Evolutionary conservation across 2,329 filamentous ascomycete species (phyloP).

Genomic region (Aspergillus luchuensis): DNA sequence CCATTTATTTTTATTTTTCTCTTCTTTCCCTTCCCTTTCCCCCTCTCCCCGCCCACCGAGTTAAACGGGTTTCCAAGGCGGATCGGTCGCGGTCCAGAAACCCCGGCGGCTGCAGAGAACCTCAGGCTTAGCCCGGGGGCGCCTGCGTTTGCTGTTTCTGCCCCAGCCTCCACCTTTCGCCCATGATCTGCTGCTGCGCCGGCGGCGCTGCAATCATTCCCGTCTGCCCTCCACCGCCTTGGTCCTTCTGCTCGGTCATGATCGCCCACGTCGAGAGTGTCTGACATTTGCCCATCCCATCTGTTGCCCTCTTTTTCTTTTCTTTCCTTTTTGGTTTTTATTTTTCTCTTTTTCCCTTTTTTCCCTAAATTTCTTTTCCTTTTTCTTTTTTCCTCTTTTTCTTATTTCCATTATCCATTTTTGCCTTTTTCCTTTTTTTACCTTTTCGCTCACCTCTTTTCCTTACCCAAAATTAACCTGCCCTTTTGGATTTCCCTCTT

Average conservation of each 20-base stretch:
- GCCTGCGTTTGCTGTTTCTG: slow-evolving; percentile 25
- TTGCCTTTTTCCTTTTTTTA: slow-evolving; percentile 1
- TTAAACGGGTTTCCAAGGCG: slow-evolving; percentile 14
- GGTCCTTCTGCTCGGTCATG: slow-evolving; percentile 16
- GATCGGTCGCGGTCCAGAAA: slow-evolving; percentile 17
- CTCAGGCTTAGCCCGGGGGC: slow-evolving; percentile 19
- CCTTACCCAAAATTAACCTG: slow-evolving; percentile 1
- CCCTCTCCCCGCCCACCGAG: slow-evolving; percentile 9
- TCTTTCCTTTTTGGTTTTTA: slow-evolving; percentile 23
- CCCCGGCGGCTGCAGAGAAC: slow-evolving; percentile 18
- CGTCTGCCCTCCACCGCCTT: slow-evolving; percentile 16
- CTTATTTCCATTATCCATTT: slow-evolving; percentile 1
- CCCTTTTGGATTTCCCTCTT: not conserved
- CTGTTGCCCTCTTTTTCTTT: slow-evolving; percentile 14
- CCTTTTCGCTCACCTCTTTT: not conserved
- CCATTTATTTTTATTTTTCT: slow-evolving; percentile 16
- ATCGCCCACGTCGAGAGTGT: slow-evolving; percentile 23
- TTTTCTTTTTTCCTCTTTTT: not conserved
- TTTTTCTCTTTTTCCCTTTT: slow-evolving; percentile 26
- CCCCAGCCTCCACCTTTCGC: slow-evolving; percentile 33
- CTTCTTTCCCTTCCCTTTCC: slow-evolving; percentile 7
- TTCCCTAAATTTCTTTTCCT: slow-evolving; percentile 19
- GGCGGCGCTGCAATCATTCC: slow-evolving; percentile 21
- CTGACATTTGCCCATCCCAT: slow-evolving; percentile 35
- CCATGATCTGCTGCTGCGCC: slow-evolving; percentile 25